Evolutionary conservation across 2,329 filamentous ascomycete species (phyloP).

Genomic region (Botrytis porri): DNA sequence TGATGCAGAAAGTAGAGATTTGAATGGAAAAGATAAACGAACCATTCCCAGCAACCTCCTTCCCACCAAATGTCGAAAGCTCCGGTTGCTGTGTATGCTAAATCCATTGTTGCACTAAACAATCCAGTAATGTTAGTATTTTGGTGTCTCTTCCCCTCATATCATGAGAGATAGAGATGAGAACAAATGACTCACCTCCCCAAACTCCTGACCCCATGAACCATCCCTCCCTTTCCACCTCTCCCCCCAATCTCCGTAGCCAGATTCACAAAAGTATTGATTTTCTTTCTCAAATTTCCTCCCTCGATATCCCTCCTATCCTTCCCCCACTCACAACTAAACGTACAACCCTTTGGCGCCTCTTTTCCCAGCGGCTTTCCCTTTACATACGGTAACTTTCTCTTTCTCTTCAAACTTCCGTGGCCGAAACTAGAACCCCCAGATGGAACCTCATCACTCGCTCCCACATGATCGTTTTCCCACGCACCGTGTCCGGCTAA

Average conservation of each 20-base stretch:
- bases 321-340: constrained; percentile 78
- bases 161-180: background rate
- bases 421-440: background rate
- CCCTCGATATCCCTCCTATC: constrained; percentile 64
- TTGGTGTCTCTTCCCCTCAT: too few relatives aligned
- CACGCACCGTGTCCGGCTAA: constrained; percentile 65
- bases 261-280: constrained; percentile 74
- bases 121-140: background rate
- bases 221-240: constrained; percentile 70
- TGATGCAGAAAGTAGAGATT: background rate
- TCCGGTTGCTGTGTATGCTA: constrained; percentile 74
- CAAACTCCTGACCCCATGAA: constrained; percentile 70
- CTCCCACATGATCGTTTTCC: constrained; percentile 27
- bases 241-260: constrained; percentile 62
- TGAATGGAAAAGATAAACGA: constrained; percentile 28
- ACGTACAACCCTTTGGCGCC: constrained; percentile 67
- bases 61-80: constrained; percentile 82
- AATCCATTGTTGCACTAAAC: constrained; percentile 64
- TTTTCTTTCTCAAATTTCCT: constrained; percentile 68
- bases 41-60: constrained; percentile 79
- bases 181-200: constrained; percentile 46
- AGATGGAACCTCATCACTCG: background rate
- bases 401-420: constrained; percentile 46
- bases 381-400: constrained; percentile 60
- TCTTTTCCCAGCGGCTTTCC: constrained; percentile 59